Percentiles rank a stretch among this genome's conserved stretches.
Evolutionary conservation across 768 basidiomycete species (phyloP).

Genomic region (Lyophyllum shimeji): DNA sequence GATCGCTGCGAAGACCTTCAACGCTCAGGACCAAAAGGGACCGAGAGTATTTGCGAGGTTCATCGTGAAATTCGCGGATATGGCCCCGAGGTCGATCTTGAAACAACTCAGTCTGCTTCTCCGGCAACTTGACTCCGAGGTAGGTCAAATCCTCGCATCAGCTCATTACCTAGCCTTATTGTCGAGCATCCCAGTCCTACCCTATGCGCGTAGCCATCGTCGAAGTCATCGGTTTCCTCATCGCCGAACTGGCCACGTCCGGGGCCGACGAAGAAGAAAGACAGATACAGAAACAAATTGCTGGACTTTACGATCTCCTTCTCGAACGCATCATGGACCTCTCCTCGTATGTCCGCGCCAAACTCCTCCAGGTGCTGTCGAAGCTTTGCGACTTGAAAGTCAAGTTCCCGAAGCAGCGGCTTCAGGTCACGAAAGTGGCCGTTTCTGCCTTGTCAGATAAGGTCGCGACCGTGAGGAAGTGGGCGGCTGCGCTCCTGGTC

Average conservation of each 20-base stretch:
- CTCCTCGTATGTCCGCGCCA: constrained; percentile 88
- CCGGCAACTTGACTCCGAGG: constrained; percentile 90
- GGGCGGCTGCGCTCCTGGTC: constrained; percentile 72
- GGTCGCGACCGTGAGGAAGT: constrained; percentile 82
- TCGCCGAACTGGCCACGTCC: constrained; percentile 72
- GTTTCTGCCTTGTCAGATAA: constrained; percentile 88
- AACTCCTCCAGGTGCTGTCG: constrained; percentile 75
- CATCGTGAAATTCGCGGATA: constrained; percentile 76
- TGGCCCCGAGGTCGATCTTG: constrained; percentile 74
- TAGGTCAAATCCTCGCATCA: constrained; percentile 23
- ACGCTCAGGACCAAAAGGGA: constrained; percentile 80
- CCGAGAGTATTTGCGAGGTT: constrained; percentile 86
- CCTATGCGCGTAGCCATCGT: constrained; percentile 95
- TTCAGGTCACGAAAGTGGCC: constrained; percentile 73
- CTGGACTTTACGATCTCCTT: constrained; percentile 77
- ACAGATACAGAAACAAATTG: constrained; percentile 71
- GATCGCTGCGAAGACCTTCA: constrained; percentile 77
- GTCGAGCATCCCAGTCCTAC: constrained; percentile 63
- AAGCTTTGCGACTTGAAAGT: constrained; percentile 72
- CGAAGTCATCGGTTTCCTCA: constrained; percentile 84
- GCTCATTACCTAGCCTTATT: constrained; percentile 1
- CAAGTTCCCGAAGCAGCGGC: constrained; percentile 87
- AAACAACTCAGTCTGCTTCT: constrained; percentile 89
- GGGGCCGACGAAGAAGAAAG: constrained; percentile 38
- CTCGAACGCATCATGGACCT: constrained; percentile 86